Evolutionary conservation across 208 protist genomes (phyloP).

Genomic region (Crithidia fasciculata): DNA sequence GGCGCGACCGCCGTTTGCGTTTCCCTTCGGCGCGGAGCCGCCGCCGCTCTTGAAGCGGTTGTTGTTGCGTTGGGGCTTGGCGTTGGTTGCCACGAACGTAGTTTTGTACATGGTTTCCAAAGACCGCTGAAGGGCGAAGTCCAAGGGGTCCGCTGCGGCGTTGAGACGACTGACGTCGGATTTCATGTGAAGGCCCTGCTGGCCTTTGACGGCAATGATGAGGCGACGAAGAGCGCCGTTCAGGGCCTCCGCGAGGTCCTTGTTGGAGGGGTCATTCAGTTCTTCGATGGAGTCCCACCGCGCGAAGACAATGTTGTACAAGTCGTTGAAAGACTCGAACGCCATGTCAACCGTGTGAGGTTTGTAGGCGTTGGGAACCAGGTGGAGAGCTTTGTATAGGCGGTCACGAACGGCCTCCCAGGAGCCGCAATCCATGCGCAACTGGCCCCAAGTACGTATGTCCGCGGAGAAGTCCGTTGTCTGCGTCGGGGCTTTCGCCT

Average conservation of each 20-base stretch:
- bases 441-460: not conserved
- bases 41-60: no score
- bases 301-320: not conserved
- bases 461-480: not conserved
- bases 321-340: not conserved
- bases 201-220: not conserved
- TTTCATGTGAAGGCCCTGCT: no score
- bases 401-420: not conserved
- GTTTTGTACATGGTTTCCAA: no score
- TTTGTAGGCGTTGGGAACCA: not conserved
- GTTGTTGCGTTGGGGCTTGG: no score
- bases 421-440: not conserved
- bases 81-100: no score
- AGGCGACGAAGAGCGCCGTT: not conserved
- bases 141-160: no score
- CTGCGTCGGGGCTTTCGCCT: not conserved
- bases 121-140: no score
- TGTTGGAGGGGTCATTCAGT: not conserved
- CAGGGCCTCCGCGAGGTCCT: not conserved
- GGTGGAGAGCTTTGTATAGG: not conserved
- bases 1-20: no score
- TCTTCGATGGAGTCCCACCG: not conserved
- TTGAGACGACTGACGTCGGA: no score
- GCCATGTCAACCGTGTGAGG: not conserved
- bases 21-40: no score